These are phyloP conservation scores for Juglanconis sp. DNA, from an alignment of 2,329 filamentous ascomycete genomes.

Conservation along the genomic window DNA sequence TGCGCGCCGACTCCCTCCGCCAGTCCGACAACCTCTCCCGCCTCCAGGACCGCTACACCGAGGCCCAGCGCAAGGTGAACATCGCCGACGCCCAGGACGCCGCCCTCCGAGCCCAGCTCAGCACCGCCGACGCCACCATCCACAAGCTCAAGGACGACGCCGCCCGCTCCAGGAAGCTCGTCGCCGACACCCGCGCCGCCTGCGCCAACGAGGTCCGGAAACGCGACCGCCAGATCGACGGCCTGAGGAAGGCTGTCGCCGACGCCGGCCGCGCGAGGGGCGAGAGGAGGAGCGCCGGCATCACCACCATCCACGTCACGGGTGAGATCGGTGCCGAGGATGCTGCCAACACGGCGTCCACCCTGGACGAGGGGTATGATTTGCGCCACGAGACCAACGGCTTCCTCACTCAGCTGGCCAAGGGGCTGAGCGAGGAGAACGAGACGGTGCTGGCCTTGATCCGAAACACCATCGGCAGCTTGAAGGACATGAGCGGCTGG, in stretches of 20 bases:
- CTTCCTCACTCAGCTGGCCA: constrained; percentile 81
- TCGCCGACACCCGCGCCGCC: constrained; percentile 79
- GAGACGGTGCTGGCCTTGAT: constrained; percentile 74
- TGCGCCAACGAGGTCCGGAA: constrained; percentile 91
- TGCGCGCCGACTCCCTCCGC: constrained; percentile 73
- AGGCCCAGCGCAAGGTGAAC: constrained; percentile 54
- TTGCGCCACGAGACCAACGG: constrained; percentile 85
- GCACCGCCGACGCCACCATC: constrained; percentile 69
- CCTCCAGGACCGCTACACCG: constrained; percentile 50
- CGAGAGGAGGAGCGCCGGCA: constrained; percentile 49
- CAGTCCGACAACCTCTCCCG: constrained; percentile 67
- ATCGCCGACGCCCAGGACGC: constrained; percentile 68
- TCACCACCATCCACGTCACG: constrained; percentile 56
- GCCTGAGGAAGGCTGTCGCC: constrained; percentile 79
- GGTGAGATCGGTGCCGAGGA: constrained; percentile 46
- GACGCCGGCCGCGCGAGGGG: constrained; percentile 65
- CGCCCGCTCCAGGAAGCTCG: constrained; percentile 70
- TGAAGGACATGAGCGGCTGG: constrained; percentile 68
- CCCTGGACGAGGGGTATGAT: constrained; percentile 58
- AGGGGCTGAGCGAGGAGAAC: constrained; percentile 86
- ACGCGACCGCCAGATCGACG: constrained; percentile 83
- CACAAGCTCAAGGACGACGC: constrained; percentile 83
- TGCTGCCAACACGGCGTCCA: constrained; percentile 17
- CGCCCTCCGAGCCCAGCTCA: constrained; percentile 65
- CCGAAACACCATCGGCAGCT: constrained; percentile 64